Evolutionary conservation across 1,284 basidiomycete species (phyloP).

Genomic region (Bondarzewia mesenterica): DNA sequence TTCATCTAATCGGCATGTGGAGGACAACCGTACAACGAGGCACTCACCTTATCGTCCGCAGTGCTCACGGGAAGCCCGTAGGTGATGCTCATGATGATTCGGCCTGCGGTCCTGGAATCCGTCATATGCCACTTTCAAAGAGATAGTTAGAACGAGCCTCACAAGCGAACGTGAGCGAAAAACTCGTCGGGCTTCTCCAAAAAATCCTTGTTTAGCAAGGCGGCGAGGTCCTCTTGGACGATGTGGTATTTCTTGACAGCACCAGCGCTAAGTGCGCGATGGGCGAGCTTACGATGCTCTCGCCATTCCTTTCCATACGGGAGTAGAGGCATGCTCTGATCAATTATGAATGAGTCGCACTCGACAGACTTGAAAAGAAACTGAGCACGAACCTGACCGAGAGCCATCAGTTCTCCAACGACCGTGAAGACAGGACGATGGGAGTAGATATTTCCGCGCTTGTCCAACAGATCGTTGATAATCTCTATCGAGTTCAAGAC

Average conservation of each 20-base stretch:
- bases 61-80: not conserved
- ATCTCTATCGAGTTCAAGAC: not conserved
- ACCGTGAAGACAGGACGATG: not conserved
- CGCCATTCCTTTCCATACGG: constrained; percentile 17
- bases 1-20: not conserved
- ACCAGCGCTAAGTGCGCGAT: constrained; percentile 17
- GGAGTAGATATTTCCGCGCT: not conserved
- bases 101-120: constrained; percentile 8
- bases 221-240: constrained; percentile 20
- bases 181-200: not conserved
- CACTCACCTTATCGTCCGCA: too few species aligned
- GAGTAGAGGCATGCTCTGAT: not conserved
- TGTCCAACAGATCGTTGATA: not conserved
- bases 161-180: not conserved
- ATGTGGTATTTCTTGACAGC: constrained; percentile 21
- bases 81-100: not conserved
- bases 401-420: not conserved
- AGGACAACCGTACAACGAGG: too few species aligned
- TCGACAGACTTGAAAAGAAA: not conserved
- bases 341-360: not conserved
- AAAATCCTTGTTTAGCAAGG: not conserved
- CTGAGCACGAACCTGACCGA: not conserved
- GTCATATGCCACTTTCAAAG: too few species aligned
- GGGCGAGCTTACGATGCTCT: constrained; percentile 19
- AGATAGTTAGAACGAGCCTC: too few species aligned